phyloP scores from a whole-genome alignment of 2,329 filamentous ascomycete species.

The Verticillium dahliae region DNA sequence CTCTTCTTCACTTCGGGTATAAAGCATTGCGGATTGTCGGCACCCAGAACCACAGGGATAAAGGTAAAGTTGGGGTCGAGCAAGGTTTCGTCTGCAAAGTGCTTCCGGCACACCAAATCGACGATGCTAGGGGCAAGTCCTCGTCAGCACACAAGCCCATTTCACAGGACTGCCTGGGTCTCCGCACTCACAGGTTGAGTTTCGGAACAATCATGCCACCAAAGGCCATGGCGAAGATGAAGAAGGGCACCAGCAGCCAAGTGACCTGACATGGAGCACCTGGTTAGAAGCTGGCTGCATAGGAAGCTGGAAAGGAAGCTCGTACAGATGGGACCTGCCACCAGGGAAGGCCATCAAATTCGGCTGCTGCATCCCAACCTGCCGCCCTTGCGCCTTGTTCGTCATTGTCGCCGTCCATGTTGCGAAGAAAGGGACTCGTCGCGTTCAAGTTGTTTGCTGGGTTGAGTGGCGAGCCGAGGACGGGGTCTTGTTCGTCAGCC shows the following conservation, averaged over 20 bases:
- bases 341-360: constrained; percentile 57
- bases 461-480: not conserved
- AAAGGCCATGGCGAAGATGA: constrained; percentile 77
- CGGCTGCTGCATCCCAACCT: constrained; percentile 43
- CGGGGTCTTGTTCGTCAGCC: not conserved
- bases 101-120: constrained; percentile 74
- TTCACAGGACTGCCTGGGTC: not conserved
- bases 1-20: constrained; percentile 70
- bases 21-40: constrained; percentile 72
- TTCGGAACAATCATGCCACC: constrained; percentile 82
- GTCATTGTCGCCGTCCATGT: too few species aligned
- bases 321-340: constrained; percentile 57
- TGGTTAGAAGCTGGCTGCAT: constrained; percentile 15
- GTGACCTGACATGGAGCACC: constrained; percentile 64
- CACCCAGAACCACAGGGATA: constrained; percentile 59
- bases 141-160: not conserved
- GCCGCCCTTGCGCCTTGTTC: constrained; percentile 13
- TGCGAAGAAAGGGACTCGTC: not conserved
- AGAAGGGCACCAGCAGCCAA: constrained; percentile 78
- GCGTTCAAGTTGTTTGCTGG: not conserved
- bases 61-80: constrained; percentile 53
- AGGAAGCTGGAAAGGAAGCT: not conserved
- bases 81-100: constrained; percentile 63
- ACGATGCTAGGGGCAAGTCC: constrained; percentile 49
- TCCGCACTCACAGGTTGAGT: constrained; percentile 61